These are phyloP conservation scores for Calonectria hawksworthii DNA, from an alignment of 2,329 filamentous ascomycete genomes.

Conservation along the genomic window DNA sequence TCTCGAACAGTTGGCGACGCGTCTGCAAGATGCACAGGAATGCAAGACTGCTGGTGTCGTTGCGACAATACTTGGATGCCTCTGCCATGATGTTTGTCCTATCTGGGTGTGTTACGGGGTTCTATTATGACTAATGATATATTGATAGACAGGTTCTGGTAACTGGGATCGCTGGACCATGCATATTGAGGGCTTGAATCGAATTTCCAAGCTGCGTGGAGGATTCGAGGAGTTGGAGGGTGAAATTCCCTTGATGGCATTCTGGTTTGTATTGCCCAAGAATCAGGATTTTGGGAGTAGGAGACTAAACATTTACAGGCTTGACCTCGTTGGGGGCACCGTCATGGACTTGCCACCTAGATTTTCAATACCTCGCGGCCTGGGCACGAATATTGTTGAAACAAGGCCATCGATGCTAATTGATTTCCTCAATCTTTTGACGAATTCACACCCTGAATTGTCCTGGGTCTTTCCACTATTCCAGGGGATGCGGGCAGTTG, in stretches of 20 bases:
- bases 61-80: not conserved
- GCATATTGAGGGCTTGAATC: not conserved
- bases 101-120: too few relatives aligned
- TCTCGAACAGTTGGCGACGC: not conserved
- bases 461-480: not conserved
- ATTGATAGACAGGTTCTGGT: not conserved
- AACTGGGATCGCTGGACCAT: constrained; percentile 1
- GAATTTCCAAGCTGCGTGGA: not conserved
- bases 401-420: not conserved
- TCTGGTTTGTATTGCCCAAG: not conserved
- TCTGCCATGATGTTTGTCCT: not conserved
- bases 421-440: not conserved
- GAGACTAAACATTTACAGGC: not conserved
- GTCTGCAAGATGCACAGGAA: not conserved
- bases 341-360: not conserved
- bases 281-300: not conserved
- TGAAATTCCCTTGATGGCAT: not conserved
- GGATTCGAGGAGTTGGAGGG: not conserved
- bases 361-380: not conserved
- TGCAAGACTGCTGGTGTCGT: not conserved
- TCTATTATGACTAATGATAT: not conserved
- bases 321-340: constrained; percentile 1
- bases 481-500: not conserved
- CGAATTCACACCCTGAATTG: not conserved
- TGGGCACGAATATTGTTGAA: not conserved